These are phyloP conservation scores for Aspergillus sparsus DNA, from an alignment of 495 filamentous ascomycete genomes.

Conservation along the genomic window DNA sequence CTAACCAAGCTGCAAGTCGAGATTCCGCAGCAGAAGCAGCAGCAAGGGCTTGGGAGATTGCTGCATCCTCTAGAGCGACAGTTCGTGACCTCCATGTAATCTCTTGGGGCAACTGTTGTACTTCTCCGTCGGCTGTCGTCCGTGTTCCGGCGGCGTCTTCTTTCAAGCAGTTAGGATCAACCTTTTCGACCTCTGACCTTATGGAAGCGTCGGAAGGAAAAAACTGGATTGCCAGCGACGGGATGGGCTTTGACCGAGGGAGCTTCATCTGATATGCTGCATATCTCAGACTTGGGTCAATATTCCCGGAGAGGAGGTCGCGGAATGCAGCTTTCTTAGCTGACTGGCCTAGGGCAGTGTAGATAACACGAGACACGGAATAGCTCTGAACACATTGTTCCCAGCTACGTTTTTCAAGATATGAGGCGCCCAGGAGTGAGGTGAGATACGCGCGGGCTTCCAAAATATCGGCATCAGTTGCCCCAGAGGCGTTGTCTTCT, in stretches of 20 bases:
- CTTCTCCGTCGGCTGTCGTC: slow-evolving; percentile 49
- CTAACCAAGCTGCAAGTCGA: slow-evolving; percentile 51
- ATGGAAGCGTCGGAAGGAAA: slow-evolving; percentile 66
- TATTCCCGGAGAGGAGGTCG: slow-evolving; percentile 78
- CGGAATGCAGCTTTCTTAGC: slow-evolving; percentile 73
- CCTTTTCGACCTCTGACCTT: slow-evolving; percentile 63
- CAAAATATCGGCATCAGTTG: slow-evolving; percentile 69
- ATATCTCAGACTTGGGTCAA: slow-evolving; percentile 93
- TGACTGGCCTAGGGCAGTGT: slow-evolving; percentile 67
- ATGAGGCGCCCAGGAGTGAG: slow-evolving; percentile 69
- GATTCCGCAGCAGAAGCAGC: slow-evolving; percentile 56
- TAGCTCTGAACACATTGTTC: slow-evolving; percentile 72
- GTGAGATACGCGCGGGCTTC: slow-evolving; percentile 85
- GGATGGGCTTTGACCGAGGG: slow-evolving; percentile 76
- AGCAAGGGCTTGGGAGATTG: slow-evolving; percentile 75
- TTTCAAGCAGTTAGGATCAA: slow-evolving; percentile 69
- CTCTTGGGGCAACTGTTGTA: slow-evolving; percentile 66
- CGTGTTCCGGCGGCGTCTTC: slow-evolving; percentile 61
- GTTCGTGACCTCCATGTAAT: slow-evolving; percentile 88
- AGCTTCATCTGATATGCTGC: slow-evolving; percentile 89
- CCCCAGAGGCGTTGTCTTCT: slow-evolving; percentile 59
- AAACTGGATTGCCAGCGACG: slow-evolving; percentile 73
- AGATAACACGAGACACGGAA: slow-evolving; percentile 77
- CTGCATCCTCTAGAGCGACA: slow-evolving; percentile 86
- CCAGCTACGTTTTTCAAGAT: slow-evolving; percentile 88